Base-by-base conservation (phyloP, 1,139 yeast species). In the Meyerozyma elateridarum region DNA sequence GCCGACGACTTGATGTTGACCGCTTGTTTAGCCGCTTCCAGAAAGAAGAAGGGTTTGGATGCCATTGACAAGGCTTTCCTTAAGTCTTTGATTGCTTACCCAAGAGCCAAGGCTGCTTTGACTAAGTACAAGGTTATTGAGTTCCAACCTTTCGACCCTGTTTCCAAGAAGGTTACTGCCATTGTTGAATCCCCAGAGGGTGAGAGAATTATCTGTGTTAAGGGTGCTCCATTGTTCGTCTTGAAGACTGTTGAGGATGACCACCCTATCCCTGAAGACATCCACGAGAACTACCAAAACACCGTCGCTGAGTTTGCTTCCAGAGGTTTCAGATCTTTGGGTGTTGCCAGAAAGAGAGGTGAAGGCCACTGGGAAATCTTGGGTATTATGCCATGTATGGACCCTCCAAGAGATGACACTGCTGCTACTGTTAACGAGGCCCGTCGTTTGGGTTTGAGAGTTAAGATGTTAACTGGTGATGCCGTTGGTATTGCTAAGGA, bases 311-410 rank as follows among this genome's bases (percentile, higher is more conserved):
- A 87, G 74, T 85, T 87, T 64, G 96, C 96, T 61, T 78, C 93
- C 54, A 85, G 96, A 81, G 96, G 96, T 81, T 87, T 87, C 94
- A 79, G 96, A 73, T 88, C 96, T 59, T 76, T 87, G 61, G 96
- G 96, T 85, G 95, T 87, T 73, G 95, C 96, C 54, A 87, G 95
- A 78, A 87, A 87, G 93, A 83, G 94, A 82, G 95, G 95, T 71
- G 95, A 87, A 68, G 95, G 94, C 64, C 95, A 85, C 81, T 87
- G 96, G 96, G 95, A 87, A 75, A 83, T 87, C 56, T 76, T 87
- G 59, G 96, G 96, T 73, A 89, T 87, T 73, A 85, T 87, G 94
- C 95, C 96, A 65, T 85, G 95, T 78, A 85, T 87, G 91, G 96
- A 87, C 70, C 96, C 96, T 59, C 96, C 96, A 71, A 85, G 96